These are phyloP conservation scores for Aureobasidium sp. DNA, from an alignment of 2,329 filamentous ascomycete species.

Conservation along the genomic window DNA sequence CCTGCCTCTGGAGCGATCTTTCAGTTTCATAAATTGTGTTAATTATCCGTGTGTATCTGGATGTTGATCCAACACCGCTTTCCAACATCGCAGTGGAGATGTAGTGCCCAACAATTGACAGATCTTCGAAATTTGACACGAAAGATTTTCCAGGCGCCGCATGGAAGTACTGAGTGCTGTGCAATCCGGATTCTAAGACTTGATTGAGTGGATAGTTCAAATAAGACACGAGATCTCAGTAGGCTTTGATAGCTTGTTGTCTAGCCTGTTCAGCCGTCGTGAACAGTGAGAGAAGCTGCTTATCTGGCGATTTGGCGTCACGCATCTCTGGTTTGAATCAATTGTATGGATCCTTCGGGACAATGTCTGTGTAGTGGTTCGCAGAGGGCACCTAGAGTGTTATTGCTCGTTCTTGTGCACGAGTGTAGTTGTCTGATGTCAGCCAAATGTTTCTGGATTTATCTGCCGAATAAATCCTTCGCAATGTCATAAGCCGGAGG, in stretches of 20 bases:
- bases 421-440: background rate
- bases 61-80: background rate
- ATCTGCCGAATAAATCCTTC: background rate
- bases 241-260: background rate
- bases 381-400: background rate
- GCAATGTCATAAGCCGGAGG: background rate
- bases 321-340: background rate
- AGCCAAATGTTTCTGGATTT: background rate
- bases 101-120: background rate
- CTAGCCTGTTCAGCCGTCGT: background rate
- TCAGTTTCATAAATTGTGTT: background rate
- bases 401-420: background rate
- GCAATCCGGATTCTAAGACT: background rate
- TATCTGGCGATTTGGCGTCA: background rate
- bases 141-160: background rate
- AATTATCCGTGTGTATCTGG: background rate
- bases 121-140: background rate
- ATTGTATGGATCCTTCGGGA: background rate
- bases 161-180: background rate
- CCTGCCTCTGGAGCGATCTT: background rate
- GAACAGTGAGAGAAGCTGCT: background rate
- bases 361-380: background rate
- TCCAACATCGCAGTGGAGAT: background rate
- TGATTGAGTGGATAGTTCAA: background rate
- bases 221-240: background rate